Evolutionary conservation across 805 yeast genomes (phyloP).

Genomic region (Cyberlindnera saturnus): DNA sequence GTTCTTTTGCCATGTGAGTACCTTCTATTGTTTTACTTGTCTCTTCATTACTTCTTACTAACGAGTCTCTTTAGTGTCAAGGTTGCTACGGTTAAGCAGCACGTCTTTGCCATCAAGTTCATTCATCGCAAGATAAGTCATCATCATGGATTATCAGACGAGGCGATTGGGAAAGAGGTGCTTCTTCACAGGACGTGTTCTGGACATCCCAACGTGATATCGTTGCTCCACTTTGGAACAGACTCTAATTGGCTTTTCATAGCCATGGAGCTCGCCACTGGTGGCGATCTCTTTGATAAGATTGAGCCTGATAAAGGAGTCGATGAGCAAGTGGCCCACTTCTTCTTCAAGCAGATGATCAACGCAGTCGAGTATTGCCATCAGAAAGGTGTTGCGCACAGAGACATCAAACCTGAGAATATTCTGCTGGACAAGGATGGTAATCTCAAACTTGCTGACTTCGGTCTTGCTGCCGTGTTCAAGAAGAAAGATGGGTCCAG

Average conservation of each 20-base stretch:
- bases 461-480: conserved; percentile 66
- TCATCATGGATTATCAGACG: conserved; percentile 30
- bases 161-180: conserved; percentile 46
- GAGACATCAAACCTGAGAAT: conserved; percentile 68
- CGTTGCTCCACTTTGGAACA: conserved; percentile 46
- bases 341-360: conserved; percentile 60
- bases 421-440: conserved; percentile 57
- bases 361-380: conserved; percentile 59
- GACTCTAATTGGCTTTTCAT: conserved; percentile 57
- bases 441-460: conserved; percentile 68
- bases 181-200: conserved; percentile 53
- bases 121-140: conserved; percentile 38
- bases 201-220: conserved; percentile 55
- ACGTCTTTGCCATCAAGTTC: conserved; percentile 52
- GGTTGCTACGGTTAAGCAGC: conserved; percentile 33
- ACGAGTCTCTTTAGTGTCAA: conserved; percentile 34
- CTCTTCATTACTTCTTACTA: background rate
- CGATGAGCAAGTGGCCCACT: conserved; percentile 58
- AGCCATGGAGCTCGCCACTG: conserved; percentile 61
- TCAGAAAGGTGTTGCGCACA: conserved; percentile 55
- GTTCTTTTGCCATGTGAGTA: conserved; percentile 55
- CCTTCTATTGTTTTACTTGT: background rate
- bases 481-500: conserved; percentile 41
- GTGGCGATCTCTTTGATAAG: conserved; percentile 75
- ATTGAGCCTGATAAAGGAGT: conserved; percentile 73